Evolutionary conservation across 2,329 filamentous ascomycete genomes (phyloP).

Genomic region (Sporothrix mexicana): DNA sequence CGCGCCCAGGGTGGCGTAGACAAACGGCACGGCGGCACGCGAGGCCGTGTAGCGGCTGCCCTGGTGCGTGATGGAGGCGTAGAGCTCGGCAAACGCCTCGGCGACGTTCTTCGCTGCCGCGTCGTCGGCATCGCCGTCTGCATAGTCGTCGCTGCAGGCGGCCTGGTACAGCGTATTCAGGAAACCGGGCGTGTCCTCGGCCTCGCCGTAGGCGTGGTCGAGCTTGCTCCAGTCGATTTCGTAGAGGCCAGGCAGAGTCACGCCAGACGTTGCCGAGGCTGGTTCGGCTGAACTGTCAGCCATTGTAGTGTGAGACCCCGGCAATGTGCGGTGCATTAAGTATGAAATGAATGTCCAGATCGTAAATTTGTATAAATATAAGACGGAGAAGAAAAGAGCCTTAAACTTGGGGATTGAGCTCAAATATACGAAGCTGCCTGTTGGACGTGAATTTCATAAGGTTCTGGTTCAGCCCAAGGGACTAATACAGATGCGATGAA

Average conservation of each 20-base stretch:
- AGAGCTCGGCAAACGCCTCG: neutral
- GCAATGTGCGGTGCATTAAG: no score
- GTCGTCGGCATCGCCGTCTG: neutral
- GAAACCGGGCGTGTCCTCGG: neutral
- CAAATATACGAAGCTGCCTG: no score
- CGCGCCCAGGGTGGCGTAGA: neutral
- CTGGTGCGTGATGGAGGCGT: neutral
- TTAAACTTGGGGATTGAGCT: no score
- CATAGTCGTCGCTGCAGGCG: neutral
- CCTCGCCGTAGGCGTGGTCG: constrained; percentile 1
- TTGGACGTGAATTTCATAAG: neutral
- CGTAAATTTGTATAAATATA: no score
- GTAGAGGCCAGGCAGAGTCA: constrained; percentile 1
- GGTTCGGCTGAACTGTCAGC: no score
- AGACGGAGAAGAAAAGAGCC: no score
- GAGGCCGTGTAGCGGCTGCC: constrained; percentile 19
- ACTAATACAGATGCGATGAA: neutral
- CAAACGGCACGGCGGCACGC: constrained; percentile 2
- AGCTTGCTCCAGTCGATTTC: constrained; percentile 1
- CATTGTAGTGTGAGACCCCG: no score
- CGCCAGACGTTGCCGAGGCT: no score
- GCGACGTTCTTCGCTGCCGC: neutral
- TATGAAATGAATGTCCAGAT: no score
- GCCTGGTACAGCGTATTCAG: neutral
- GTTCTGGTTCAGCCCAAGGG: neutral